These are phyloP conservation scores for Lophiotrema nucula DNA, from an alignment of 495 filamentous ascomycete species.

Conservation along the genomic window DNA sequence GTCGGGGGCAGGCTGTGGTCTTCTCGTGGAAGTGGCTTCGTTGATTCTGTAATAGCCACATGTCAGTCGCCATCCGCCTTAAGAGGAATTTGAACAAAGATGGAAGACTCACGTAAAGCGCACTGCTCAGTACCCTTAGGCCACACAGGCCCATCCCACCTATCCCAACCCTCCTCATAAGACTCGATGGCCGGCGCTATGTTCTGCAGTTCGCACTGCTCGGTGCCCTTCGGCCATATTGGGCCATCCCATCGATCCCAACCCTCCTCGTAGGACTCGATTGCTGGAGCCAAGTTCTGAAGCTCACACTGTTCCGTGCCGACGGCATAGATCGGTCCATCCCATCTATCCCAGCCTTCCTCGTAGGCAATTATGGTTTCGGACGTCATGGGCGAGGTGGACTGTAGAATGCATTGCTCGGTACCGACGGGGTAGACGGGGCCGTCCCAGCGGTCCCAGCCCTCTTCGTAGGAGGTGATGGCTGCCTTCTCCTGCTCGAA, in stretches of 20 bases:
- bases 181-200: neutral
- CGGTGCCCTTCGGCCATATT: conserved; percentile 3
- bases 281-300: neutral
- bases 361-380: conserved; percentile 3
- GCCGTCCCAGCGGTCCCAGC: conserved; percentile 19
- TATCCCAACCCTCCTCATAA: conserved; percentile 21
- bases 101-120: too few species aligned
- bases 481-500: conserved; percentile 12
- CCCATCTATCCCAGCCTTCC: conserved; percentile 16
- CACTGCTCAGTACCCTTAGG: conserved; percentile 7
- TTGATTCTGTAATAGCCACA: too few species aligned
- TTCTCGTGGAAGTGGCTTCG: too few species aligned
- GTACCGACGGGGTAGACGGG: conserved; percentile 10
- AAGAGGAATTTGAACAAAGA: too few species aligned
- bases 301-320: conserved; percentile 8
- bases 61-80: too few species aligned
- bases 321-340: conserved; percentile 11
- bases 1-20: too few species aligned
- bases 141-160: conserved; percentile 15
- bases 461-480: conserved; percentile 16
- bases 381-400: neutral
- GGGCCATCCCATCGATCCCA: conserved; percentile 22
- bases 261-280: conserved; percentile 15
- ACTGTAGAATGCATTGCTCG: conserved; percentile 2
- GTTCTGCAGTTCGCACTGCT: conserved; percentile 4